These are phyloP conservation scores for Leucaena leucocephala DNA, from an alignment of 306 rosid genomes.

Conservation along the genomic window DNA sequence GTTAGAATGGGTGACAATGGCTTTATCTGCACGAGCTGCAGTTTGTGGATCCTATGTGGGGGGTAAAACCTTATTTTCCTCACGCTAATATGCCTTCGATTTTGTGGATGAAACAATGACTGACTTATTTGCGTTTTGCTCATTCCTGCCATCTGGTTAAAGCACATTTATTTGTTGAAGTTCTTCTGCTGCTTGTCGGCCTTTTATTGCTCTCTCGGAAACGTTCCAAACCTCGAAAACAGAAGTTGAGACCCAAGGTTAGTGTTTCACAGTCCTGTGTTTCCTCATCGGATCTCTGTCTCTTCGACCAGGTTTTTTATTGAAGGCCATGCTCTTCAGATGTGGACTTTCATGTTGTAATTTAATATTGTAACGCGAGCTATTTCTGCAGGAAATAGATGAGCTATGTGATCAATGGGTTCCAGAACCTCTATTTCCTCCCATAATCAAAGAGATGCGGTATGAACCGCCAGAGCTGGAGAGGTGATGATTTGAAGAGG, in stretches of 20 bases:
- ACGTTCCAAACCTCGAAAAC: neutral
- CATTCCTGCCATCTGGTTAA: neutral
- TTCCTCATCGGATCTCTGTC: neutral
- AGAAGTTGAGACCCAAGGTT: neutral
- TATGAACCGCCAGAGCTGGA: slow-evolving; percentile 86
- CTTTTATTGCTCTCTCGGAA: neutral
- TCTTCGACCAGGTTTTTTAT: neutral
- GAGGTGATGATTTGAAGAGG: slow-evolving; percentile 59
- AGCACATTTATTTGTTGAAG: neutral
- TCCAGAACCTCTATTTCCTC: slow-evolving; percentile 92
- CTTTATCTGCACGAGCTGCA: neutral
- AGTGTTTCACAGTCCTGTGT: neutral
- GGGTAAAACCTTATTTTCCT: neutral
- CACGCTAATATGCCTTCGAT: neutral
- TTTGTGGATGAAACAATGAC: neutral
- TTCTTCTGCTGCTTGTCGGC: neutral
- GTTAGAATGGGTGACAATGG: neutral
- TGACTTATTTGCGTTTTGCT: neutral
- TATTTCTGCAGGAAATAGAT: slow-evolving; percentile 71
- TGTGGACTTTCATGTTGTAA: neutral
- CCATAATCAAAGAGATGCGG: slow-evolving; percentile 62
- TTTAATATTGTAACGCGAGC: neutral
- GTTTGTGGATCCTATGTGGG: neutral
- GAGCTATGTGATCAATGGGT: slow-evolving; percentile 93
- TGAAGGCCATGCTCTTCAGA: neutral